Base-by-base conservation (phyloP, 2,329 filamentous ascomycete genomes). In the Penicillium sp. region DNA sequence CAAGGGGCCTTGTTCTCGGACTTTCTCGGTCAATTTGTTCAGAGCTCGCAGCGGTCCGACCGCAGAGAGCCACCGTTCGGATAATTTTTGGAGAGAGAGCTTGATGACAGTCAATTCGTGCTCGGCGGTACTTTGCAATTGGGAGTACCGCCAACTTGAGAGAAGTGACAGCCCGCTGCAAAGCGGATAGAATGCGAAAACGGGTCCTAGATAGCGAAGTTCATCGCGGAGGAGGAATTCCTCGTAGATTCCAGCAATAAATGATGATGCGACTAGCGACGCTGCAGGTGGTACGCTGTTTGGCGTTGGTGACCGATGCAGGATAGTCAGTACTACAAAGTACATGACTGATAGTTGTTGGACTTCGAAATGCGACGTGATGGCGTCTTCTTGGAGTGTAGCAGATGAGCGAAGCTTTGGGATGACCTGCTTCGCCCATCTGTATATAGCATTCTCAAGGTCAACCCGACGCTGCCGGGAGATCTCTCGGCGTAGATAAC, bases 111-210 rank as follows among this genome's bases (percentile, higher is more conserved):
- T 67, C 17, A 64, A 35, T 53, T 68, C 67, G 56, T 69, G 64
- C 34, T 70, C 67, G 12, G 68, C 67, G 2, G 58, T 67, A 8
- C 51, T 61, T 57, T 70, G 64, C 1, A 76, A 65, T 7, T 72
- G 70, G 7, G 70, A 58, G 43, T 77, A 76, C 6, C 74, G 71
- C 58, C 71, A 77, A 53, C 73, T 74, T 2, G 76, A 77, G 0
- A 78, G 70, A n/a, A 77, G 70, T 0, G 75, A 70, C 37, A 78
- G 67, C 0, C 77, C 77, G 2, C 77, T 75, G 12, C 73, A 74
- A 3, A 79, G 68, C 15, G 74, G 75, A 54, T 78, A 78, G 61
- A 79, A 78, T 4, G 77, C 76, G 55, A 75, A 79, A 4, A 77
- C 75, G 0, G 77, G 75, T 0, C 76, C 77, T 0, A 79, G 63